Base-by-base conservation (phyloP, 2,329 filamentous ascomycete genomes). In the Botryotinia calthae region DNA sequence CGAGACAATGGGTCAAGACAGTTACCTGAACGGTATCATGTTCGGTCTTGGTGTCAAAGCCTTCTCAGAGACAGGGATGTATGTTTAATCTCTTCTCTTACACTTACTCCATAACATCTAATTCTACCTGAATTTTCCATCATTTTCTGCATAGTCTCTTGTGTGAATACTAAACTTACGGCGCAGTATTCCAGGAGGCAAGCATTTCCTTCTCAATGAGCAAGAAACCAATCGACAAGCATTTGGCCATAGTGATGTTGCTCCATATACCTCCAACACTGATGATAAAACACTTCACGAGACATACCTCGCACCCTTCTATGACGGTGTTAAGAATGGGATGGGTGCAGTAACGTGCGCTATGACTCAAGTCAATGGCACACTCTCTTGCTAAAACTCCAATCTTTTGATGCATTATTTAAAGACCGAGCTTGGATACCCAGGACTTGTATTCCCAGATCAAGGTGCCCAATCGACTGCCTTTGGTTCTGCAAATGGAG, bases 271-370 rank as follows among this genome's bases (percentile, higher is more conserved):
- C 9, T 67, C 70, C 28, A 87, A 88, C 76, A 84, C 87, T 51
- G 92, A 93, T 74, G 92, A 93, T 78, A 86, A 91, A 48, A 89
- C 90, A 0, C 79, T 93, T 76, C 91, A 93, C 78, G 91, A 93
- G 81, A 83, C 96, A 1, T 97, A 97, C 77, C 86, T 90, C 0
- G 96, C 93, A 93, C 93, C 65, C 31, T 68, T 68, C n/a, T 68
- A 68, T 56, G 65, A 68, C 8, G 65, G 34, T 7, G 65, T 93
- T 34, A 68, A 79, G 66, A 42, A 65, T 59, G 73, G 74, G 37
- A 48, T 75, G 44, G 71, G 70, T 16, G 70, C 67, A 56, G 58
- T 75, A 20, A 76, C 75, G 75, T 76, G 75, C 48, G 74, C 75
- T 25, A 75, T 76, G 72, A 31, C 67, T 44, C 20, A 62, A 72